phyloP scores from a whole-genome alignment of 2,329 filamentous ascomycete genomes.

The Tolypocladium pustulatum region DNA sequence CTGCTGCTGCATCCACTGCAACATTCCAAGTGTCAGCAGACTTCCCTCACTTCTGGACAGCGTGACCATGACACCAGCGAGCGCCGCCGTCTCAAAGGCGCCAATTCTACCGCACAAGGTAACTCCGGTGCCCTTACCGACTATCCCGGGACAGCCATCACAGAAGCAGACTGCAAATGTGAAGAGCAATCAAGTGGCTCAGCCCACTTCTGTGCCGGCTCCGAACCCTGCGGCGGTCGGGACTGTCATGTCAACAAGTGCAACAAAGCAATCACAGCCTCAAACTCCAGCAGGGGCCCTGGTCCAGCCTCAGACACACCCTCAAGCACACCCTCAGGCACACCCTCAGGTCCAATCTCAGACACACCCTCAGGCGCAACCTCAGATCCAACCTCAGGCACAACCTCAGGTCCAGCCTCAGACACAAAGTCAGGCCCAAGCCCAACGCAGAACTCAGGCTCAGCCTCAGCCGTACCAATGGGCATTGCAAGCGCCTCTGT shows the following conservation, averaged over 20 bases:
- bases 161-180: constrained; percentile 19
- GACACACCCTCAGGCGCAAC: not conserved
- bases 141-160: constrained; percentile 20
- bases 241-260: not conserved
- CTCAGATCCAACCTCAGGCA: not conserved
- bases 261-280: constrained; percentile 2
- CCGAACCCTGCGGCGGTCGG: not conserved
- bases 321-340: not conserved
- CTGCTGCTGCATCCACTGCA: constrained; percentile 42
- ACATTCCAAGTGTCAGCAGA: constrained; percentile 18
- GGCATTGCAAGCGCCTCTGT: constrained; percentile 20
- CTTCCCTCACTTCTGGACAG: constrained; percentile 2
- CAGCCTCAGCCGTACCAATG: constrained; percentile 13
- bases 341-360: constrained; percentile 5
- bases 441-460: constrained; percentile 11
- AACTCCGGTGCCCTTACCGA: constrained; percentile 25
- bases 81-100: constrained; percentile 1
- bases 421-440: constrained; percentile 7
- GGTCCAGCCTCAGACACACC: constrained; percentile 1
- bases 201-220: constrained; percentile 2
- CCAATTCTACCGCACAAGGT: constrained; percentile 12
- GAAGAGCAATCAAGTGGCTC: not conserved
- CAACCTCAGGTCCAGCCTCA: constrained; percentile 3
- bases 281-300: not conserved
- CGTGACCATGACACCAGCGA: constrained; percentile 5